These are phyloP conservation scores for Yarrowia hollandica DNA, from an alignment of 805 yeast genomes.

Conservation along the genomic window DNA sequence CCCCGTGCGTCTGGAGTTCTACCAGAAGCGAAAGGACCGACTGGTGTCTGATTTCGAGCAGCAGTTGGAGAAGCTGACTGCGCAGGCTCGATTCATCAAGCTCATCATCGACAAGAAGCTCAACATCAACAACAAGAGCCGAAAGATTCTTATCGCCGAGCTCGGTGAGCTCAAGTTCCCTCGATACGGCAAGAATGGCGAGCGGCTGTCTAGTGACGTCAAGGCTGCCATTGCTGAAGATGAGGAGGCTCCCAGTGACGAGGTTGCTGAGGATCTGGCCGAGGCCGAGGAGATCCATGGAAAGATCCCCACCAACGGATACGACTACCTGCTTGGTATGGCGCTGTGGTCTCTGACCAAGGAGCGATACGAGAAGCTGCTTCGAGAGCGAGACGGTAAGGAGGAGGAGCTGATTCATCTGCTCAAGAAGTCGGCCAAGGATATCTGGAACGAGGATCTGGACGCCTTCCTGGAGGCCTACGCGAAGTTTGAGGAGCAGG, in stretches of 20 bases:
- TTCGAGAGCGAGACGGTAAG: constrained; percentile 69
- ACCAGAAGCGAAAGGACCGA: constrained; percentile 86
- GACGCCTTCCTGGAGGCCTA: constrained; percentile 70
- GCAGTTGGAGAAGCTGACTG: constrained; percentile 69
- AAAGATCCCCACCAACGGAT: constrained; percentile 60
- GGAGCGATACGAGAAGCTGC: constrained; percentile 80
- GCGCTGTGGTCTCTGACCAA: constrained; percentile 88
- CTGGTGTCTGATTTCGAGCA: constrained; percentile 67
- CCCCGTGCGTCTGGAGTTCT: constrained; percentile 80
- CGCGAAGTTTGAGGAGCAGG: constrained; percentile 65
- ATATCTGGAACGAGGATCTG: constrained; percentile 82
- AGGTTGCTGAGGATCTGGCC: constrained; percentile 46
- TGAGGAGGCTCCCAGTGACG: constrained; percentile 38
- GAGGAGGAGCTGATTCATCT: constrained; percentile 69
- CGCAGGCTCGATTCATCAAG: constrained; percentile 89
- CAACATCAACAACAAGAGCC: constrained; percentile 70
- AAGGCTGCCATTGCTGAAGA: constrained; percentile 37
- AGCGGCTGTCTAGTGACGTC: constrained; percentile 53
- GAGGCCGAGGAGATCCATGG: constrained; percentile 33
- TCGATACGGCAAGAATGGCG: constrained; percentile 64
- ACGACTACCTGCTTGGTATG: constrained; percentile 89
- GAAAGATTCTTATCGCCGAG: constrained; percentile 61
- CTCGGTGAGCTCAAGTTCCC: constrained; percentile 70
- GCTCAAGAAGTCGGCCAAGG: constrained; percentile 73
- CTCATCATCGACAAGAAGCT: constrained; percentile 78